phyloP scores from a whole-genome alignment of 495 filamentous ascomycete species.

The Poronia punctata region DNA sequence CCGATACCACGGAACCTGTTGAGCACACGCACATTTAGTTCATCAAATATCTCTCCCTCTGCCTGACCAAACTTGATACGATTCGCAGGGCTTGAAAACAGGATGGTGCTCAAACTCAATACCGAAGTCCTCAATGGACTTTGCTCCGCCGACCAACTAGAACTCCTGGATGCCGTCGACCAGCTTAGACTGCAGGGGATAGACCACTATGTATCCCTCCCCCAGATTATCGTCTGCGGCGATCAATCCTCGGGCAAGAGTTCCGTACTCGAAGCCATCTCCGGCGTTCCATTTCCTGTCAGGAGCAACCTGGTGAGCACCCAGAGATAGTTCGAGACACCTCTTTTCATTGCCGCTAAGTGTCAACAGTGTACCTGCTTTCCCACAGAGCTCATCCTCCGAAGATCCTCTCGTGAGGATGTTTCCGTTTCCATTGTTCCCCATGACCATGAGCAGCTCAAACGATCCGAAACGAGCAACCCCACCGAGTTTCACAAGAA shows the following conservation, averaged over 20 bases:
- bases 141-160: conserved; percentile 32
- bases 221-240: conserved; percentile 59
- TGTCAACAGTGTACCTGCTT: conserved; percentile 66
- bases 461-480: conserved; percentile 12
- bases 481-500: conserved; percentile 29
- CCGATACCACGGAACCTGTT: too few species aligned
- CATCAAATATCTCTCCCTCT: too few species aligned
- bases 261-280: conserved; percentile 63
- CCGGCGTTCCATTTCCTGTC: conserved; percentile 52
- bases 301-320: conserved; percentile 41
- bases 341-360: too few species aligned
- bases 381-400: conserved; percentile 53
- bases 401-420: conserved; percentile 23
- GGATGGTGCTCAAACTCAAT: conserved; percentile 10
- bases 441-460: conserved; percentile 7
- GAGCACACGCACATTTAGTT: too few species aligned
- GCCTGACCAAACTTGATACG: too few species aligned
- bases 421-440: conserved; percentile 43
- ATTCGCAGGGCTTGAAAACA: too few species aligned
- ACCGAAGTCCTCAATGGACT: conserved; percentile 7
- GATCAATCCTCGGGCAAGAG: conserved; percentile 59
- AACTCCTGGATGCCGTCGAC: conserved; percentile 50
- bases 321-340: too few species aligned
- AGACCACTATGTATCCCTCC: conserved; percentile 48
- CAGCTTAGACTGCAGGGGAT: conserved; percentile 46